These are phyloP conservation scores for Hypoxylon sp. DNA, from an alignment of 2,329 filamentous ascomycete genomes.

Conservation along the genomic window DNA sequence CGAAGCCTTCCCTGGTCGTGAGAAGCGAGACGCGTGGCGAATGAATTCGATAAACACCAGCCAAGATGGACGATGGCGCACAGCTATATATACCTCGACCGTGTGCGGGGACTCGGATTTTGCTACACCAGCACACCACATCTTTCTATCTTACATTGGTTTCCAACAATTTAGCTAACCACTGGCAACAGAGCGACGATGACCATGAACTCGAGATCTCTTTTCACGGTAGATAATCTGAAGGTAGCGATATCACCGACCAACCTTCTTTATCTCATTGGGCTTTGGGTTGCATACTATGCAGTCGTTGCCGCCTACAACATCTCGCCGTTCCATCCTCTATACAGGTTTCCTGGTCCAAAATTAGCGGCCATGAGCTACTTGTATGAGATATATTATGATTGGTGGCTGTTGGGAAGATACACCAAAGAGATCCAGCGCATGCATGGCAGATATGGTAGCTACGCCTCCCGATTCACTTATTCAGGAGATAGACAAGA, in stretches of 20 bases:
- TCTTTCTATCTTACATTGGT: not conserved
- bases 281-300: conserved; percentile 22
- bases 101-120: not conserved
- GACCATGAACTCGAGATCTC: not conserved
- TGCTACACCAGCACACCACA: not conserved
- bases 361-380: conserved; percentile 31
- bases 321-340: conserved; percentile 35
- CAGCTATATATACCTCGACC: too few relatives aligned
- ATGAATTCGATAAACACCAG: too few relatives aligned
- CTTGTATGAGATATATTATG: conserved; percentile 36
- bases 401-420: conserved; percentile 27
- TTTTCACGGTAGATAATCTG: not conserved
- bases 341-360: conserved; percentile 36
- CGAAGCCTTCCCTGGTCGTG: too few relatives aligned
- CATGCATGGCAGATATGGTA: conserved; percentile 40
- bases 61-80: too few relatives aligned
- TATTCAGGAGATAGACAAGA: not conserved
- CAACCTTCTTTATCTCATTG: conserved; percentile 9
- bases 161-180: not conserved
- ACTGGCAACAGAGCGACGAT: not conserved
- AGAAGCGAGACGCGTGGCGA: too few relatives aligned
- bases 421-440: conserved; percentile 30
- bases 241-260: not conserved
- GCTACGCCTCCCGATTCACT: not conserved
- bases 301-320: conserved; percentile 34